phyloP scores from a whole-genome alignment of 2,329 filamentous ascomycete genomes.

The Berkeleyomyces rouxiae region DNA sequence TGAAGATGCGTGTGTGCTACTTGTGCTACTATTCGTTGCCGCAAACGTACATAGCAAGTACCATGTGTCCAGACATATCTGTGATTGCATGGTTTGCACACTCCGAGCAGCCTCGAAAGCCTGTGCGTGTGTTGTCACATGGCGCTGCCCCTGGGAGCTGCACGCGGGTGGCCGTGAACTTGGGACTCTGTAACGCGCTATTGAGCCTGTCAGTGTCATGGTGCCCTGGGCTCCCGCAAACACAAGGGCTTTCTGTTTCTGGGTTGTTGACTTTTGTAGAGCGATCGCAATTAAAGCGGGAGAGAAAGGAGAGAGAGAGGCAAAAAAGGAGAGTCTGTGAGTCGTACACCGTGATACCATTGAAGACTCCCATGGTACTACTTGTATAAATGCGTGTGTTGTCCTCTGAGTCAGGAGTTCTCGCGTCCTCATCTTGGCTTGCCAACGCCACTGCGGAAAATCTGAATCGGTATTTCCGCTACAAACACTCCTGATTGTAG shows the following conservation, averaged over 20 bases:
- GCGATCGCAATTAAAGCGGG: too few relatives aligned
- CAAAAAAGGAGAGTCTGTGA: background rate
- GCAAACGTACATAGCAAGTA: too few relatives aligned
- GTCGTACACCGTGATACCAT: background rate
- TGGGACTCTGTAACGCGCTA: background rate
- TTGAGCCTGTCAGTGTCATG: background rate
- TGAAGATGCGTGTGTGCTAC: too few relatives aligned
- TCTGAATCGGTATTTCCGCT: background rate
- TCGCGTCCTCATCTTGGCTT: background rate
- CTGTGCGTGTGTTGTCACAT: background rate
- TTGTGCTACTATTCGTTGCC: too few relatives aligned
- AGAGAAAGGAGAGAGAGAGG: background rate
- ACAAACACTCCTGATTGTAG: too few relatives aligned
- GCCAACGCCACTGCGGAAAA: background rate
- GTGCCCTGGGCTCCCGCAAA: background rate
- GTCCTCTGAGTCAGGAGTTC: background rate
- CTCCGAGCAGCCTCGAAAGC: background rate
- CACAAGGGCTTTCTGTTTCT: background rate
- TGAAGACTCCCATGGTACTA: too few relatives aligned
- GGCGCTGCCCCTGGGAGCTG: background rate
- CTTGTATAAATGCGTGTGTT: background rate
- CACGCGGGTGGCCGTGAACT: too few relatives aligned
- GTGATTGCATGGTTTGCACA: too few relatives aligned
- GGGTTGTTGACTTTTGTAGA: background rate
- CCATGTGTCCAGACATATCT: too few relatives aligned